phyloP scores from a whole-genome alignment of 352 stramenopile species.

The Blastocystis sp. region DNA sequence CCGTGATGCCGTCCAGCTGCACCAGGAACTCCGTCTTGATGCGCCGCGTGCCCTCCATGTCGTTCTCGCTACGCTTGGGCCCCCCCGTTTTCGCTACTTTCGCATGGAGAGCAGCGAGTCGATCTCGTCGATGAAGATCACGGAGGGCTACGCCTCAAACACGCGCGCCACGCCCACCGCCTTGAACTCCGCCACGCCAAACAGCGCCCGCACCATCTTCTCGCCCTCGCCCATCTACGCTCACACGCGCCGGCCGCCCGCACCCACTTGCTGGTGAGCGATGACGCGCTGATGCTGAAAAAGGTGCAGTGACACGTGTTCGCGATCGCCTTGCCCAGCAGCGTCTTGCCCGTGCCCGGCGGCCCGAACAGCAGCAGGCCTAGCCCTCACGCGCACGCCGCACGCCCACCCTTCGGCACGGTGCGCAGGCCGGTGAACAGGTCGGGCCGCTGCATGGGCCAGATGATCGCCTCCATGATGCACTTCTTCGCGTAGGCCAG shows the following conservation, averaged over 20 bases:
- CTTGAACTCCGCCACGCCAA: constrained; percentile 85
- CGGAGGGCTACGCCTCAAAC: constrained; percentile 81
- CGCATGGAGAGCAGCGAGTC: constrained; percentile 94
- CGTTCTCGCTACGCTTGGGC: constrained; percentile 78
- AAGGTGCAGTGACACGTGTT: constrained; percentile 94
- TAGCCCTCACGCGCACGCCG: constrained; percentile 74
- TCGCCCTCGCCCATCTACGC: constrained; percentile 92
- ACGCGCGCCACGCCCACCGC: not conserved
- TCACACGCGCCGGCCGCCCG: constrained; percentile 70
- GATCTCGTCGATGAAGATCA: constrained; percentile 99
- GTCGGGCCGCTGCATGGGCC: constrained; percentile 92
- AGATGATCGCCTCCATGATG: constrained; percentile 95
- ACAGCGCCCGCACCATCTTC: constrained; percentile 92
- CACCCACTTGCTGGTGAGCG: constrained; percentile 95
- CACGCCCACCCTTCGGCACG: constrained; percentile 74
- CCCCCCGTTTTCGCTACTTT: constrained; percentile 81
- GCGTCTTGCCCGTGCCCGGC: constrained; percentile 74
- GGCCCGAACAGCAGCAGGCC: constrained; percentile 89
- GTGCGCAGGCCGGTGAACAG: constrained; percentile 91
- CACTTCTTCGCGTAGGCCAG: constrained; percentile 93
- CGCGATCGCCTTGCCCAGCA: constrained; percentile 98
- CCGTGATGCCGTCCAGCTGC: constrained; percentile 86
- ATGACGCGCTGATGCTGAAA: constrained; percentile 97
- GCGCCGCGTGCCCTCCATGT: constrained; percentile 87
- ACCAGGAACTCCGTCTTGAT: constrained; percentile 97